phyloP scores from a whole-genome alignment of 257 asterid species.

The Scutellaria baicalensis region DNA sequence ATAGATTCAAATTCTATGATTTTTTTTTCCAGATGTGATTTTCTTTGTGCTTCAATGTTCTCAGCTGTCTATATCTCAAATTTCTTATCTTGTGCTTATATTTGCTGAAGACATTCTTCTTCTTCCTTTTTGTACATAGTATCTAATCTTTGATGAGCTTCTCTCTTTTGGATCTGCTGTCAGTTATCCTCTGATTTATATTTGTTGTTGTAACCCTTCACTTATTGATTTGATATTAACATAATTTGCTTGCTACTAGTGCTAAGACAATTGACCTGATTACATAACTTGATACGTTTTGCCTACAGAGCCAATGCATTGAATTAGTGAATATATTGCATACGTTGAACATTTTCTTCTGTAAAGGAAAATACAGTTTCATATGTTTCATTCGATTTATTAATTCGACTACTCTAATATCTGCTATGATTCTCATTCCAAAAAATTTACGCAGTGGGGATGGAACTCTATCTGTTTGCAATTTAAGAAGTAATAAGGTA shows the following conservation, averaged over 20 bases:
- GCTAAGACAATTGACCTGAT: neutral
- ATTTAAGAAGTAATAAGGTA: conserved; percentile 89
- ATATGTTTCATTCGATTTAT: too few species aligned
- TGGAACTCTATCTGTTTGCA: conserved; percentile 90
- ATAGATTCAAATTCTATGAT: neutral
- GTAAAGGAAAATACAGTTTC: too few species aligned
- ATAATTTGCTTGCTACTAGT: neutral
- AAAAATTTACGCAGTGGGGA: conserved; percentile 63
- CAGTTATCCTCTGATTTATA: neutral
- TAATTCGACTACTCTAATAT: neutral
- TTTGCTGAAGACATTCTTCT: neutral
- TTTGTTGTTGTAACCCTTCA: neutral
- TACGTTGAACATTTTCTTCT: too few species aligned
- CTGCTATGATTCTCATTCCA: neutral
- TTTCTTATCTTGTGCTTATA: neutral
- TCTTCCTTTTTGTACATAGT: neutral
- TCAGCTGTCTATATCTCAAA: neutral
- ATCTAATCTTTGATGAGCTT: neutral
- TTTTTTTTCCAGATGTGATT: neutral
- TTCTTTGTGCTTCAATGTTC: neutral
- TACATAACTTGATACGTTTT: neutral
- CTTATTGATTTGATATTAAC: neutral
- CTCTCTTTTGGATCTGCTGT: neutral
- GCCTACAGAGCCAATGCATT: neutral
- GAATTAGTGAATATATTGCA: neutral